Percentiles rank a stretch among this genome's conserved stretches.
These are phyloP conservation scores for Holtermannia corniformis DNA, from an alignment of 768 basidiomycete species.

Conservation along the genomic window DNA sequence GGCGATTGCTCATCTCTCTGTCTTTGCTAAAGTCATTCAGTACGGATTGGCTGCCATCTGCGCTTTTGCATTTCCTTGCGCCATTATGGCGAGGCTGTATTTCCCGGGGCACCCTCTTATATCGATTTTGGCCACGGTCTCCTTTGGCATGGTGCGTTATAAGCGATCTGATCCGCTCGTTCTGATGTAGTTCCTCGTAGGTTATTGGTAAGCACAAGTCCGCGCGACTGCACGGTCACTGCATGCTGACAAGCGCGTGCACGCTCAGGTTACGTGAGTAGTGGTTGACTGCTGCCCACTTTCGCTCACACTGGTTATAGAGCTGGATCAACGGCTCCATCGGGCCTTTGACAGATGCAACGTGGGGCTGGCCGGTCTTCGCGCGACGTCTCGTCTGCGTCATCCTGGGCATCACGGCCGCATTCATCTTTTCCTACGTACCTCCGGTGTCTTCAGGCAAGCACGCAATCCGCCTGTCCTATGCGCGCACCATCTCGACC, in stretches of 20 bases:
- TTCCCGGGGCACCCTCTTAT: constrained; percentile 65
- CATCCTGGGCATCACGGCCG: constrained; percentile 60
- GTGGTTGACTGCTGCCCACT: constrained; percentile 45
- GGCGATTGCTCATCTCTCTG: background rate
- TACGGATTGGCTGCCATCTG: constrained; percentile 63
- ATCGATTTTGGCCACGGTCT: constrained; percentile 46
- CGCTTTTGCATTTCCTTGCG: constrained; percentile 60
- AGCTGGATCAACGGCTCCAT: constrained; percentile 48
- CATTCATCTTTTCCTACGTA: constrained; percentile 52
- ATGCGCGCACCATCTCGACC: constrained; percentile 60
- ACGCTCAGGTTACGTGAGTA: constrained; percentile 32
- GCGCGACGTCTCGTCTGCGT: constrained; percentile 52
- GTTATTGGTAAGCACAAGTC: background rate
- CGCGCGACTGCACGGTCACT: too few species aligned
- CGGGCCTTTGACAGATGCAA: constrained; percentile 25
- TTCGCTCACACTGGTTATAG: too few species aligned
- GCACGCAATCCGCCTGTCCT: constrained; percentile 57
- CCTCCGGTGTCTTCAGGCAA: constrained; percentile 67
- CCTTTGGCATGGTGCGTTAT: constrained; percentile 31
- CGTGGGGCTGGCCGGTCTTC: constrained; percentile 48
- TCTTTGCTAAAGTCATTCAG: background rate
- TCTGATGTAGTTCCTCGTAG: background rate
- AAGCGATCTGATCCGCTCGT: constrained; percentile 12
- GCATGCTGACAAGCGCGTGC: background rate
- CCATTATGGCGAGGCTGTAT: constrained; percentile 63